Evolutionary conservation across 495 filamentous ascomycete species (phyloP), one percentile per base, ranked within the genome.

Genomic region (Xylaria grammica): DNA sequence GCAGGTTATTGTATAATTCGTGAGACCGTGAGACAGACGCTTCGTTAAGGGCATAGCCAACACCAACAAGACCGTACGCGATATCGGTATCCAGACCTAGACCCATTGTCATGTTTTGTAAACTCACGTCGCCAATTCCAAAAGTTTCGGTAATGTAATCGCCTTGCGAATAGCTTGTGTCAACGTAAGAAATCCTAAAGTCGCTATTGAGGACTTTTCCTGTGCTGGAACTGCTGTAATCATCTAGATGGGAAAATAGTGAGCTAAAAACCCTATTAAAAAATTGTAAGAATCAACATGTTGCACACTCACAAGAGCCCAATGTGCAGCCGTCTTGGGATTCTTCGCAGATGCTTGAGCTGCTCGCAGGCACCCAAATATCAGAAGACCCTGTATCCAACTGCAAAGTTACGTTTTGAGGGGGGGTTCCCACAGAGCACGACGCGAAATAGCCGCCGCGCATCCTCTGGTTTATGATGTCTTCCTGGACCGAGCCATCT

Each of bases 371-470:
- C 26, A 88, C 84, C 94, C 94, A 97, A 27, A 97, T 82, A 78
- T 98, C 94, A 66, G 92, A 96, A 68, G 92, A 96, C 20, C 91
- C 91, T 1, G 91, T 95, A 72, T 95, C 91, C 61, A 95, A 78
- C 71, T 92, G 87, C 50, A 95, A 70, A 2, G 83, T 84, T 32
- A 95, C 64, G 8, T 78, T 75, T 70, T 95, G 91, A 2, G 76
- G 70, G 0, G 91, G 91, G 27, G 90, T 92, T 17, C 91, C 91
- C 32, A 95, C 68, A 36, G 78, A 82, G 67, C 92, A 79, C 54
- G 89, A 89, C 26, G 87, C 85, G 68, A 85, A 89, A 68, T 95
- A 95, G 19, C 90, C 82, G 52, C 80, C 80, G 60, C 79, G 74
- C 54, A 75, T 60, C 29, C 73, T 60, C 48, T 81, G 72, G 59